Evolutionary conservation across 129 eudicot genomes (phyloP).

Genomic region (Artemisia tridentata): DNA sequence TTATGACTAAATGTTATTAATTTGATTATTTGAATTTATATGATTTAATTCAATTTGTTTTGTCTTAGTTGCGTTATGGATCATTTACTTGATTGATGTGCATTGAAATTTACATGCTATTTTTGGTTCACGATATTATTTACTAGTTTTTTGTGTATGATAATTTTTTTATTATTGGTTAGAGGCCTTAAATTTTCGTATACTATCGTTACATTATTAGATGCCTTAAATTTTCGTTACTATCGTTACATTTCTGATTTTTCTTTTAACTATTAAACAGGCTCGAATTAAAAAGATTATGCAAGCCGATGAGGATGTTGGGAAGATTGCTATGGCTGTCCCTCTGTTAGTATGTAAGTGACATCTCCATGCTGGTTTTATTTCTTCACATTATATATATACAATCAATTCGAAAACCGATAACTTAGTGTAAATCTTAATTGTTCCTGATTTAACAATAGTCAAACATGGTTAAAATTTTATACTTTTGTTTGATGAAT

Average conservation of each 20-base stretch:
- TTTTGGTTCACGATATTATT: neutral
- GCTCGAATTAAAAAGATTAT: conserved; percentile 90
- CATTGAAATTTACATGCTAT: neutral
- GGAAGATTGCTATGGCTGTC: conserved; percentile 98
- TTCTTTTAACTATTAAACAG: conserved; percentile 32
- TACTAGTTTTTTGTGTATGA: neutral
- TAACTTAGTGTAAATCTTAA: too few relatives aligned
- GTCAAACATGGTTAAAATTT: neutral
- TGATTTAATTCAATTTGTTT: too few relatives aligned
- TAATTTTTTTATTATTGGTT: neutral
- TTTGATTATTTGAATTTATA: too few relatives aligned
- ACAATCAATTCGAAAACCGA: too few relatives aligned
- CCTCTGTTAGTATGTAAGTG: conserved; percentile 91
- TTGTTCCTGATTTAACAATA: too few relatives aligned
- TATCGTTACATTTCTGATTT: neutral
- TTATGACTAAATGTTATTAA: too few relatives aligned
- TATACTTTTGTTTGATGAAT: conserved; percentile 8
- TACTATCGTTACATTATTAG: neutral
- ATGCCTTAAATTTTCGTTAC: neutral
- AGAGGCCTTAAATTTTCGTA: neutral
- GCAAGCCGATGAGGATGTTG: conserved; percentile 98
- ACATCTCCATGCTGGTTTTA: neutral
- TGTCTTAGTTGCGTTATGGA: neutral
- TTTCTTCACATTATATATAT: too few relatives aligned
- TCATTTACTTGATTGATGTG: neutral